Evolutionary conservation across 345 rosid species (phyloP).

Genomic region (Linum tenue): DNA sequence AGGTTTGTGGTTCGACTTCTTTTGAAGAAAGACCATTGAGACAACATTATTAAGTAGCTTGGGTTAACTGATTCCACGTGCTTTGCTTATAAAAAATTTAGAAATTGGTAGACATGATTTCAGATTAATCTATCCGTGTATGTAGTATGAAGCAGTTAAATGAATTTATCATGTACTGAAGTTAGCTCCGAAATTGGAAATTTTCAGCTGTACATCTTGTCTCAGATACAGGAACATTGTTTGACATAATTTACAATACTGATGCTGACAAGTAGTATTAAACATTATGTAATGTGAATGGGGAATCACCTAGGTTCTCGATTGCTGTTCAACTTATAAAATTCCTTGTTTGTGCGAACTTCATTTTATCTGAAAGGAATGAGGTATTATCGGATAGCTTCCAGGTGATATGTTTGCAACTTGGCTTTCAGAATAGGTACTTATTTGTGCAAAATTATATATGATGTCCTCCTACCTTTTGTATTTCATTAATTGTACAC

Average conservation of each 20-base stretch:
- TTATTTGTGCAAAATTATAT: neutral
- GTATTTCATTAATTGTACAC: neutral
- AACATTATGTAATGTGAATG: neutral
- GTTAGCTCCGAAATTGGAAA: neutral
- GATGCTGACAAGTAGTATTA: neutral
- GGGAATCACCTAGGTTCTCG: neutral
- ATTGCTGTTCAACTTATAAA: neutral
- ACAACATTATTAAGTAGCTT: neutral
- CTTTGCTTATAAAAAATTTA: neutral
- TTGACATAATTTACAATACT: no score
- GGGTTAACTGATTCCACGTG: neutral
- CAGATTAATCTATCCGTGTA: neutral
- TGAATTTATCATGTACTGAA: neutral
- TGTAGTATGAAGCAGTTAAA: neutral
- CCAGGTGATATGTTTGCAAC: neutral
- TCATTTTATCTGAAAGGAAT: no score
- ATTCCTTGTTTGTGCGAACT: neutral
- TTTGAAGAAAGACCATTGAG: neutral
- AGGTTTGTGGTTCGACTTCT: conserved; percentile 40
- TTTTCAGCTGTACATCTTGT: neutral
- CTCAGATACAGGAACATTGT: no score
- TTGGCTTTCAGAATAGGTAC: neutral
- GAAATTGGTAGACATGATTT: neutral
- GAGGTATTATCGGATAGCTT: neutral
- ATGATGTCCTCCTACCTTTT: neutral